phyloP scores from a whole-genome alignment of 805 yeast species.

The Wickerhamomyces chambardii region DNA sequence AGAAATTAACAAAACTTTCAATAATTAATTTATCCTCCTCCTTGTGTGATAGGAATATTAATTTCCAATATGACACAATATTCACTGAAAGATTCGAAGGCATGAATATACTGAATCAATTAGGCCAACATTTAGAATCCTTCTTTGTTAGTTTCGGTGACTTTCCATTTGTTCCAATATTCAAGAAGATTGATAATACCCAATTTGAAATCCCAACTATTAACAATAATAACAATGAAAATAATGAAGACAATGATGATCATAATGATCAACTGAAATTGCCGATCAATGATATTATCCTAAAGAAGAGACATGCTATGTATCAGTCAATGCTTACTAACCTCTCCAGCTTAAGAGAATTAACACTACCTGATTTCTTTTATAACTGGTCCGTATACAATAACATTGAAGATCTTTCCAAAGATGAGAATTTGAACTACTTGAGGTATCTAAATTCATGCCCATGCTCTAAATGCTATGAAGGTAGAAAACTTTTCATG shows the following conservation, averaged over 20 bases:
- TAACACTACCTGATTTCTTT: conserved; percentile 36
- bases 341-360: conserved; percentile 16
- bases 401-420: conserved; percentile 9
- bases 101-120: conserved; percentile 11
- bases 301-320: conserved; percentile 11
- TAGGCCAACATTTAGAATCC: conserved; percentile 20
- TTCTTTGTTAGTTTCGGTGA: conserved; percentile 28
- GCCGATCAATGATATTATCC: conserved; percentile 14
- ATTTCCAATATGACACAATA: conserved; percentile 25
- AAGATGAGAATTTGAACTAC: conserved; percentile 10
- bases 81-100: conserved; percentile 9
- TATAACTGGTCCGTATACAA: conserved; percentile 29
- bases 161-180: conserved; percentile 19
- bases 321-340: conserved; percentile 6
- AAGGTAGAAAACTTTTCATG: conserved; percentile 13
- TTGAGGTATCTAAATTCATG: conserved; percentile 22
- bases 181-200: conserved; percentile 9
- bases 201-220: too few species aligned
- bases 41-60: conserved; percentile 12
- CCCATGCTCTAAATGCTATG: conserved; percentile 20
- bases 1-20: conserved; percentile 20
- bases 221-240: too few species aligned
- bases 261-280: conserved; percentile 3
- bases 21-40: conserved; percentile 22
- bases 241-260: too few species aligned